phyloP scores from a whole-genome alignment of 1,139 yeast species.

The Tardiomyces digboiensis region DNA sequence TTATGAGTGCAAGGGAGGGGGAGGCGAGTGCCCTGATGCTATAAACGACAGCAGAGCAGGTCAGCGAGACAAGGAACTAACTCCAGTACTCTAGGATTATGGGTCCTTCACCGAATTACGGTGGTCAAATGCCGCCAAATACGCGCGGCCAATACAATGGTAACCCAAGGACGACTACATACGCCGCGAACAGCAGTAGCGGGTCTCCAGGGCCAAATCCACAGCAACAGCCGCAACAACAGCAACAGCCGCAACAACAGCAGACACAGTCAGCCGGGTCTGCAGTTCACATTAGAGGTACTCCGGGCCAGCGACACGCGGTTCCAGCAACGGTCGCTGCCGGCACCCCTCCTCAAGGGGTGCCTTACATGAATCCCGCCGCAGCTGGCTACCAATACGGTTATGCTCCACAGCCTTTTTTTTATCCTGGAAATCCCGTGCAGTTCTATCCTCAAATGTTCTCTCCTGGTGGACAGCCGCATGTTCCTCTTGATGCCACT shows the following conservation, averaged over 20 bases:
- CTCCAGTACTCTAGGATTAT: background rate
- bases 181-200: background rate
- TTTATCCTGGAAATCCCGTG: background rate
- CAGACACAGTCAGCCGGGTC: background rate
- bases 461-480: background rate
- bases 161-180: background rate
- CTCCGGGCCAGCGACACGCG: background rate
- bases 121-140: background rate
- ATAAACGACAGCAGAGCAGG: too few species aligned
- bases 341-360: background rate
- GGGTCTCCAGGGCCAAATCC: background rate
- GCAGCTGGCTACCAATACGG: background rate
- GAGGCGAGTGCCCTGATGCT: too few species aligned
- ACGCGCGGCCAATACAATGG: background rate
- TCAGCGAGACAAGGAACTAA: too few species aligned
- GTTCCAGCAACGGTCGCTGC: background rate
- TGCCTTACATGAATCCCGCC: background rate
- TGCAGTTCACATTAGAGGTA: too few species aligned
- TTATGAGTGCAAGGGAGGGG: too few species aligned
- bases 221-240: background rate
- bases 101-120: background rate
- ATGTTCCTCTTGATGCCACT: background rate
- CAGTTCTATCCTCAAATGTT: background rate
- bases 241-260: background rate
- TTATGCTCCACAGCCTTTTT: background rate